Percentiles rank a stretch among this genome's conserved stretches.
phyloP scores from a whole-genome alignment of 139 green algal genomes.

The Chlamydomonas sphaeroides region DNA sequence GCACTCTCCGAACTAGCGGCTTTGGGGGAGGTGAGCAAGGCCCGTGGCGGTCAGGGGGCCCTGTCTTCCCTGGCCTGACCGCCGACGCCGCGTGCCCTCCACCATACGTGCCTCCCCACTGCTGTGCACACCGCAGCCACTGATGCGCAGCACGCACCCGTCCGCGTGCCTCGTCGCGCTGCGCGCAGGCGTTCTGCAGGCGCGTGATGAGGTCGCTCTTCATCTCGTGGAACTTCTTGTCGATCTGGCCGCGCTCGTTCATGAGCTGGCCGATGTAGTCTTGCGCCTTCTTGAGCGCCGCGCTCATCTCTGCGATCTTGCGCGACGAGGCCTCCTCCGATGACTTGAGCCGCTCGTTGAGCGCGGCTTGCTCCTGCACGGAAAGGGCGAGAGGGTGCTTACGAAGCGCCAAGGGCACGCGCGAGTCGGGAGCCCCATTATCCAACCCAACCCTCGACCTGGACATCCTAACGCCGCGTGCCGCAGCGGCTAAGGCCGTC shows the following conservation, averaged over 20 bases:
- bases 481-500: no score
- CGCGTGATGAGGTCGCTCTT: conserved; percentile 76
- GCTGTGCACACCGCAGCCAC: no score
- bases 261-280: conserved; percentile 59
- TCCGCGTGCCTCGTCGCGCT: conserved; percentile 86
- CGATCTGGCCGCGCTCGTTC: conserved; percentile 61
- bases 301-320: conserved; percentile 53
- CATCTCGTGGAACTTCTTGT: conserved; percentile 75
- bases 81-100: no score
- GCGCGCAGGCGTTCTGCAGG: conserved; percentile 87
- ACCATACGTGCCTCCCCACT: no score
- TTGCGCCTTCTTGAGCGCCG: conserved; percentile 59
- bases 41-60: no score
- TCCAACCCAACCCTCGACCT: no score
- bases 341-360: conserved; percentile 48
- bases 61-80: no score
- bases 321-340: conserved; percentile 17
- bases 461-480: no score
- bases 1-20: no score
- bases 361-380: conserved; percentile 23
- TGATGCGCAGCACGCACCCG: conserved; percentile 67
- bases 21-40: no score
- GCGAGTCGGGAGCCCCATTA: no score
- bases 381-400: not conserved
- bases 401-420: no score